Evolutionary conservation across 768 basidiomycete species (phyloP).

Genomic region (Leccinum imitatum): DNA sequence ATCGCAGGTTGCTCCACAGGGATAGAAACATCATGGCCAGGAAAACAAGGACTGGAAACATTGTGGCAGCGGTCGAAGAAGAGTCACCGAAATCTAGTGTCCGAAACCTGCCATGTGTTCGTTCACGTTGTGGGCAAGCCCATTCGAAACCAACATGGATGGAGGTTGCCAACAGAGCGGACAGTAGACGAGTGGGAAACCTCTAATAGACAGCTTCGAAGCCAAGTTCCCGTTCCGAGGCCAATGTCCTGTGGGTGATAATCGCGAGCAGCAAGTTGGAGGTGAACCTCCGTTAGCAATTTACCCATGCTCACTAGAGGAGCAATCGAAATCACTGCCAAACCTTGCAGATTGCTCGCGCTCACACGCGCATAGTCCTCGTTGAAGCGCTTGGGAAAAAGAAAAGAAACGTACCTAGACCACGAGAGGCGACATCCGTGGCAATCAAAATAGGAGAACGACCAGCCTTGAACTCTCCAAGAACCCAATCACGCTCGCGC

Average conservation of each 20-base stretch:
- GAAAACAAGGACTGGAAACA: conserved; percentile 24
- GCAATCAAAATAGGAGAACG: conserved; percentile 97
- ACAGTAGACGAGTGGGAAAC: conserved; percentile 24
- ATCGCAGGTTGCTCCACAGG: conserved; percentile 19
- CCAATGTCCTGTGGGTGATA: conserved; percentile 28
- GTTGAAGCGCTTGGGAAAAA: conserved; percentile 35
- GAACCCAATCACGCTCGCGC: conserved; percentile 98
- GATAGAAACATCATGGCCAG: conserved; percentile 25
- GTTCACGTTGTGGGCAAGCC: conserved; percentile 19
- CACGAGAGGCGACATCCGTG: conserved; percentile 99
- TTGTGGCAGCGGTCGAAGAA: conserved; percentile 24
- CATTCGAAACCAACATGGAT: conserved; percentile 24
- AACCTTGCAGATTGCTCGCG: conserved; percentile 31
- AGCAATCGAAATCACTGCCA: conserved; percentile 26
- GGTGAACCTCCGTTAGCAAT: conserved; percentile 20
- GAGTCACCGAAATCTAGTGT: conserved; percentile 24
- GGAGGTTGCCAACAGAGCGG: conserved; percentile 21
- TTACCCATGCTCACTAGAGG: conserved; percentile 20
- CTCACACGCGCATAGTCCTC: conserved; percentile 34
- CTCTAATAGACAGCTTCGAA: conserved; percentile 16
- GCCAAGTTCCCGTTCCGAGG: conserved; percentile 23
- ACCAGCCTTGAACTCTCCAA: conserved; percentile 97
- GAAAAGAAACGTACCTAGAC: conserved; percentile 85
- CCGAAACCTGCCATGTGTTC: conserved; percentile 25
- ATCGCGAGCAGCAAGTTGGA: conserved; percentile 24